Base-by-base conservation (phyloP, 306 rosid species). In the Acacia acuminata region DNA sequence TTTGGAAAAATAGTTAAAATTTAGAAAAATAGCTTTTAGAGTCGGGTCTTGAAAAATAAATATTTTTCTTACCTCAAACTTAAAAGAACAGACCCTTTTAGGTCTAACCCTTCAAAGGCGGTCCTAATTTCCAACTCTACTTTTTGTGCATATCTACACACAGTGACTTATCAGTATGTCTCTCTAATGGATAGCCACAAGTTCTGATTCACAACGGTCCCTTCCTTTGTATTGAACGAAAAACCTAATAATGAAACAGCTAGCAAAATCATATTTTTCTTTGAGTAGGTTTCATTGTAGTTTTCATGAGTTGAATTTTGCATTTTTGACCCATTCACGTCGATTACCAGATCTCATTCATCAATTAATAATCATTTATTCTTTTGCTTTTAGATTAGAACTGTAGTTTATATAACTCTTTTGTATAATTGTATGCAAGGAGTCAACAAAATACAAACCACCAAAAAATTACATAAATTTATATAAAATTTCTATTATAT, bases 131-230 rank as follows among this genome's bases (percentile, higher is more conserved):
- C 32, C 2, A 30, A 30, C 32, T 30, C 32, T 30, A 30, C 2
- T 30, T 44, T 53, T 65, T 51, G 24, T 68, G 60, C 79, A 77
- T 53, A 65, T 36, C 77, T 66, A 44, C 72, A 75, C 42, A 72
- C 43, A 69, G 74, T 14, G 73, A 82, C 65, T 27, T 40, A 19
- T 51, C 65, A 27, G 42, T 81, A 72, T 77, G 5, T 73, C 70
- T 77, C 78, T 44, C n/a, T 51, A 42, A 73, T 69, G 7, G 32
- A 43, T 67, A 53, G 64, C 86, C 74, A 32, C 56, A 50, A 76
- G 42, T 50, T 22, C n/a, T 34, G 34, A 74, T 34, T 56, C n/a
- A 50, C 22, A 74, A 24, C 48, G 69, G 69, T 64, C 42, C 70
- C 70, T 64, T 14, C n/a, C 43, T 30, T 15, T 5, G 20, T 12